A percentile compares a stretch with the other conserved stretches of the same genome.
Evolutionary conservation across 2,329 filamentous ascomycete species (phyloP).

Genomic region (Sporothrix inflata): DNA sequence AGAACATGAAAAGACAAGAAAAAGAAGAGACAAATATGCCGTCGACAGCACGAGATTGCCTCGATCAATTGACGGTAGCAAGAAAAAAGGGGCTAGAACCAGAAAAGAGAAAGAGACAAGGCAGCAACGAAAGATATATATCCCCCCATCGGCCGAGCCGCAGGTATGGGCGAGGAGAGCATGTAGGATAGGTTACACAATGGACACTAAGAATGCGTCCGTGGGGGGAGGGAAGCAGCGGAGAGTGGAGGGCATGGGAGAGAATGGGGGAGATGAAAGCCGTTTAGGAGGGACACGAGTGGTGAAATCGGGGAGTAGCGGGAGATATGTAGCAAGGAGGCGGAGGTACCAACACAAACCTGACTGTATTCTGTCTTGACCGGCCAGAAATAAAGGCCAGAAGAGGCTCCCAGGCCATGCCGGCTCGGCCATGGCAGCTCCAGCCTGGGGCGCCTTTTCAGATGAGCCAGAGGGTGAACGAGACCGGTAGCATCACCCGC

Average conservation of each 20-base stretch:
- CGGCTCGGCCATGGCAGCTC: neutral
- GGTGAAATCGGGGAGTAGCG: neutral
- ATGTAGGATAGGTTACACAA: conserved; percentile 20
- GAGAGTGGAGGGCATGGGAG: neutral
- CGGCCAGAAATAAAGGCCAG: conserved; percentile 5
- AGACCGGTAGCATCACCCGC: neutral
- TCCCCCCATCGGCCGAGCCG: neutral
- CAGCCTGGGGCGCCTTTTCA: neutral
- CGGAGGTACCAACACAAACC: neutral
- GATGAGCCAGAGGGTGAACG: neutral
- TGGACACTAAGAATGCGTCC: neutral
- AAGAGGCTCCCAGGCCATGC: neutral
- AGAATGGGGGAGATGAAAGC: neutral
- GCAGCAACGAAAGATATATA: conserved; percentile 21
- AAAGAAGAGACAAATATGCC: neutral
- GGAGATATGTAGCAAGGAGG: conserved; percentile 18
- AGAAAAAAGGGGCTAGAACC: neutral
- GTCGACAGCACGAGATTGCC: neutral
- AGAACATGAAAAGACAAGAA: neutral
- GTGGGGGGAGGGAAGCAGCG: neutral
- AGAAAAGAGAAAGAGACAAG: neutral
- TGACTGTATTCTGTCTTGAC: neutral
- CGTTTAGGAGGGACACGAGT: neutral
- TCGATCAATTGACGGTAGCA: neutral
- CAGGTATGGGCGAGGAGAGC: neutral